Evolutionary conservation across 1,284 basidiomycete genomes (phyloP).

Genomic region (Cutaneotrichosporon sp.): DNA sequence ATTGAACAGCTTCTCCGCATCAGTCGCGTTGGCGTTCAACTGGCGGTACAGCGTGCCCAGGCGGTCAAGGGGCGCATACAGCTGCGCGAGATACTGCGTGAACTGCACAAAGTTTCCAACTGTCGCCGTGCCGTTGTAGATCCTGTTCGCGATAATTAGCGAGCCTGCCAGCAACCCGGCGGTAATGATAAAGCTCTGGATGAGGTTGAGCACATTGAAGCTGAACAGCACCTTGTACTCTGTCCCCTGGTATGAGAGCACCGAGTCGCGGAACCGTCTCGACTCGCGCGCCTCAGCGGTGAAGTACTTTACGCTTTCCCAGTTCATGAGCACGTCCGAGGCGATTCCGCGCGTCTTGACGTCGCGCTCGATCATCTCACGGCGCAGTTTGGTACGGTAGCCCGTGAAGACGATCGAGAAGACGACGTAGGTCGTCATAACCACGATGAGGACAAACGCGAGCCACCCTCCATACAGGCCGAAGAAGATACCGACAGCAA

Average conservation of each 20-base stretch:
- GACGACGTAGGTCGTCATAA: conserved; percentile 87
- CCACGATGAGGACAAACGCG: conserved; percentile 74
- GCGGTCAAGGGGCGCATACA: conserved; percentile 91
- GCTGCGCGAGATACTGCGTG: conserved; percentile 93
- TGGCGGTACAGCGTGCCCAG: conserved; percentile 92
- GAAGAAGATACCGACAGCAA: conserved; percentile 92
- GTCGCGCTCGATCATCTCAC: conserved; percentile 89
- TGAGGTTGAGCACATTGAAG: conserved; percentile 83
- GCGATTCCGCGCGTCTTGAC: conserved; percentile 89
- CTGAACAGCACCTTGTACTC: conserved; percentile 89
- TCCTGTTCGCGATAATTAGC: conserved; percentile 87
- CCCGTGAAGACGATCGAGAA: conserved; percentile 86
- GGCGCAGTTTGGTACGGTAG: conserved; percentile 78
- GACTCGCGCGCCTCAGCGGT: conserved; percentile 92
- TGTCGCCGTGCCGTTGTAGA: conserved; percentile 82
- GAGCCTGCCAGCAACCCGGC: conserved; percentile 84
- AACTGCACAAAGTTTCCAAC: conserved; percentile 96
- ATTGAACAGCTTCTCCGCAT: conserved; percentile 93
- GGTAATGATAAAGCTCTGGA: conserved; percentile 91
- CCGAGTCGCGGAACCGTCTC: conserved; percentile 77
- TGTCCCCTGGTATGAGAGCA: conserved; percentile 81
- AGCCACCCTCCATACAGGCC: conserved; percentile 66
- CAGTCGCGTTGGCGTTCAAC: conserved; percentile 84
- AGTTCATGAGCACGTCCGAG: conserved; percentile 96
- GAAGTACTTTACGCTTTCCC: conserved; percentile 96